phyloP scores from a whole-genome alignment of 306 rosid species.

The Phaseolus lunatus region DNA sequence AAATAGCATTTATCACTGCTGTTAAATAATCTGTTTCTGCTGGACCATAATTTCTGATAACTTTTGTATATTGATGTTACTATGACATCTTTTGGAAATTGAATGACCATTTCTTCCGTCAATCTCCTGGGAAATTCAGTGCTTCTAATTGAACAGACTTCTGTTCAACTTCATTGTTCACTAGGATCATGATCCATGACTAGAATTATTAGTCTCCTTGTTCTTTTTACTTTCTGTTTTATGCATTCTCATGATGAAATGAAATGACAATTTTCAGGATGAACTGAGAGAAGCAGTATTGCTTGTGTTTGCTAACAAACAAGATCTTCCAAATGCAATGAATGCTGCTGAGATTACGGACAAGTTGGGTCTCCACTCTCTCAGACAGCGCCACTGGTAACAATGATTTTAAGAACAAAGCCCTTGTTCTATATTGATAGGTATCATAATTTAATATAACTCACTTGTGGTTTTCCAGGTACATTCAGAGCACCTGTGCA shows the following conservation, averaged over 20 bases:
- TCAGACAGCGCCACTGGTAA: slow-evolving; percentile 99
- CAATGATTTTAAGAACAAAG: slow-evolving; percentile 19
- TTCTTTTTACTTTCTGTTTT: slow-evolving; percentile 10
- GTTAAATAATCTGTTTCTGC: no score
- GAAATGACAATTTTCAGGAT: slow-evolving; percentile 63
- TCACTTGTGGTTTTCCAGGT: slow-evolving; percentile 63
- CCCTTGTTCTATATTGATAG: background rate
- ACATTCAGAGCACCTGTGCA: slow-evolving; percentile 99
- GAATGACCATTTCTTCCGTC: background rate
- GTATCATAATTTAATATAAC: slow-evolving; percentile 32
- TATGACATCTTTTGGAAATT: slow-evolving; percentile 26
- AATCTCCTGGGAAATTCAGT: slow-evolving; percentile 15
- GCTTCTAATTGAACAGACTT: slow-evolving; percentile 15
- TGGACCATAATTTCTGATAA: no score
- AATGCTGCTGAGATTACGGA: slow-evolving; percentile 99
- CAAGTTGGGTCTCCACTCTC: slow-evolving; percentile 99
- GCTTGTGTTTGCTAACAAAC: slow-evolving; percentile 99
- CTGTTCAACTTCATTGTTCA: slow-evolving; percentile 14
- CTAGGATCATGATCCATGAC: background rate
- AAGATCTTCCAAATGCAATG: slow-evolving; percentile 99
- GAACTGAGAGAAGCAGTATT: slow-evolving; percentile 97
- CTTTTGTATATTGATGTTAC: background rate
- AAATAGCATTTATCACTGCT: no score
- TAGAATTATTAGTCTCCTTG: slow-evolving; percentile 15
- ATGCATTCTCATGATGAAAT: slow-evolving; percentile 17